Percentiles rank a stretch among this genome's conserved stretches.
phyloP scores from a whole-genome alignment of 495 filamentous ascomycete species.

The Annulohypoxylon maeteangense region DNA sequence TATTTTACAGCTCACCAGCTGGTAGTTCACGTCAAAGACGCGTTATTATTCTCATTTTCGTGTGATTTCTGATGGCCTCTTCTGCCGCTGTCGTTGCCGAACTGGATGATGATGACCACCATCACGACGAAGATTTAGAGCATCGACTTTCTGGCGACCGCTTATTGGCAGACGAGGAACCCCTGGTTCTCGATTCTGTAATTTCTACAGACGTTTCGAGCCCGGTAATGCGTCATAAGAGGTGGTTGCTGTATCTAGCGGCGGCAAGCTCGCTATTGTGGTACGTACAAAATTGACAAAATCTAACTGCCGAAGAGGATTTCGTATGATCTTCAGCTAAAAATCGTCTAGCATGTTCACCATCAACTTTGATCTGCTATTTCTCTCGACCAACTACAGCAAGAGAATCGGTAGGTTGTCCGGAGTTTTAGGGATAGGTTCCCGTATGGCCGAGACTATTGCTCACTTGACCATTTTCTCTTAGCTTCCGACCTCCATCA shows the following conservation, averaged over 20 bases:
- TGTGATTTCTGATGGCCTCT: neutral
- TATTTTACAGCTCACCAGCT: neutral
- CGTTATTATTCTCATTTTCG: neutral
- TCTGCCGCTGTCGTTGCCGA: neutral
- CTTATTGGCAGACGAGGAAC: constrained; percentile 3
- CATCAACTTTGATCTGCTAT: constrained; percentile 11
- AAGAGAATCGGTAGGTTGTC: constrained; percentile 7
- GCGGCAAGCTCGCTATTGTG: constrained; percentile 8
- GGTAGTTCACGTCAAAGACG: neutral
- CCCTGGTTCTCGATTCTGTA: neutral
- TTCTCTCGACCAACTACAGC: constrained; percentile 16
- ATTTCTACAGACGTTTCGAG: neutral
- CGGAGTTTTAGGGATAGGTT: neutral
- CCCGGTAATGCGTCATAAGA: neutral
- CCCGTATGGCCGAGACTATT: neutral
- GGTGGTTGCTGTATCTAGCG: constrained; percentile 7
- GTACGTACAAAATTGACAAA: neutral
- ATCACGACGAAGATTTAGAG: constrained; percentile 10
- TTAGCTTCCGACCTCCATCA: constrained; percentile 10
- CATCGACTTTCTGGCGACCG: constrained; percentile 5
- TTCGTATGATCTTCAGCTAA: neutral
- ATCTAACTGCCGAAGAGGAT: constrained; percentile 1
- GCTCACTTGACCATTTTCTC: constrained; percentile 3
- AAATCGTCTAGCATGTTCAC: constrained; percentile 6
- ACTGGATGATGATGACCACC: neutral